Conservation (phyloP, 1,284 basidiomycete species). For the Paramarasmius palmivorus region DNA sequence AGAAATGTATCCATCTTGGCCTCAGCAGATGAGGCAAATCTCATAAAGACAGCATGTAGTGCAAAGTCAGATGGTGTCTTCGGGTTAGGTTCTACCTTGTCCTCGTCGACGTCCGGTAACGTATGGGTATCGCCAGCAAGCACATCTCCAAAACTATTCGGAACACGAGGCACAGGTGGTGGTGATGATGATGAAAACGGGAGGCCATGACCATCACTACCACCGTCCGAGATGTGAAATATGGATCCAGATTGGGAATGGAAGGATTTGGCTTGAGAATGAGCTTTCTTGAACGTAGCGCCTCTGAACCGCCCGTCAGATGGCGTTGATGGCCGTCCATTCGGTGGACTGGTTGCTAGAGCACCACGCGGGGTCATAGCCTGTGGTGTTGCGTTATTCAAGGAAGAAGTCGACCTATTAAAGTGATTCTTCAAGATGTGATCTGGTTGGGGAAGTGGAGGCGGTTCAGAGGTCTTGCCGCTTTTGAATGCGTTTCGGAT, state of each 20-base stretch:
- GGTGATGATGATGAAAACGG: constrained; percentile 59
- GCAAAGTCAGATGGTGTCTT: constrained; percentile 87
- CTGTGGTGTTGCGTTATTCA: constrained; percentile 38
- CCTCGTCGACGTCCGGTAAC: constrained; percentile 57
- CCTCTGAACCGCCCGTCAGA: constrained; percentile 34
- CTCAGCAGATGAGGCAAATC: constrained; percentile 80
- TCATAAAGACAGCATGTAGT: constrained; percentile 82
- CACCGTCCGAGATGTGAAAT: constrained; percentile 66
- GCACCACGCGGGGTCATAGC: constrained; percentile 30
- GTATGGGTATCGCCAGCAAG: constrained; percentile 40
- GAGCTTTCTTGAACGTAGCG: constrained; percentile 49
- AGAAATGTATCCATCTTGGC: constrained; percentile 76
- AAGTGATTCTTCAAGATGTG: constrained; percentile 75
- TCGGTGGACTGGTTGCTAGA: constrained; percentile 37
- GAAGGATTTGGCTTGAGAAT: constrained; percentile 62
- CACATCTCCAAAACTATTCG: constrained; percentile 51
- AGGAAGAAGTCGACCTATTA: constrained; percentile 76
- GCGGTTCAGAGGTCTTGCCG: constrained; percentile 55
- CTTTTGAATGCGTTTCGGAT: constrained; percentile 88
- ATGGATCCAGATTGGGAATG: constrained; percentile 75
- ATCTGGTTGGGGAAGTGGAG: constrained; percentile 69
- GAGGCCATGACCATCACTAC: constrained; percentile 62
- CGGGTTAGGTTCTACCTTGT: constrained; percentile 66
- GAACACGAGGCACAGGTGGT: constrained; percentile 76
- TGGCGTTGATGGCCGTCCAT: constrained; percentile 63